Evolutionary conservation across 306 rosid species (phyloP).

Genomic region (Vigna mungo): DNA sequence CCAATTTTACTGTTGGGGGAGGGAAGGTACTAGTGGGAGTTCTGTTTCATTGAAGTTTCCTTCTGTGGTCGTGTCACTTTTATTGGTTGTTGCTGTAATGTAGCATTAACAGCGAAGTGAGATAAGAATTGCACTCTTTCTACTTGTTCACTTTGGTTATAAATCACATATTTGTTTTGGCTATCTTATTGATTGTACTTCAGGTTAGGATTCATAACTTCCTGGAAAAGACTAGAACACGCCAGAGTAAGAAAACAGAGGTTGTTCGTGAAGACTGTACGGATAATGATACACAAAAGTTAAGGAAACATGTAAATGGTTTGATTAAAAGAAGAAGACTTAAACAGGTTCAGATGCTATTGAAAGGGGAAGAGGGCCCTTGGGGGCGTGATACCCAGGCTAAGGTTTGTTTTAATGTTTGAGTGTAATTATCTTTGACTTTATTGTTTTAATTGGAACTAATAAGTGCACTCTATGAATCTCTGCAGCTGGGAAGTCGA

Average conservation of each 20-base stretch:
- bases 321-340: conserved; percentile 64
- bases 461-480: conserved; percentile 37
- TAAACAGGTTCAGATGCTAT: conserved; percentile 61
- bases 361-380: conserved; percentile 67
- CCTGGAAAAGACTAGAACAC: conserved; percentile 66
- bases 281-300: conserved; percentile 63
- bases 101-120: conserved; percentile 7
- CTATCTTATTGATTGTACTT: conserved; percentile 14
- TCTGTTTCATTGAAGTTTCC: conserved; percentile 19
- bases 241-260: conserved; percentile 48
- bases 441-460: conserved; percentile 22
- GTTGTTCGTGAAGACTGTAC: conserved; percentile 52
- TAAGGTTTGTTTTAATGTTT: conserved; percentile 59
- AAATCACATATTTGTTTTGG: conserved; percentile 16
- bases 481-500: conserved; percentile 82
- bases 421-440: conserved; percentile 3
- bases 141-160: conserved; percentile 21
- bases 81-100: background rate
- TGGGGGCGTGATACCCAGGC: conserved; percentile 86
- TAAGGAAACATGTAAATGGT: conserved; percentile 67
- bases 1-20: background rate
- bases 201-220: conserved; percentile 75
- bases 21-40: background rate
- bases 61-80: conserved; percentile 26
- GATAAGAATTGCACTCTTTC: background rate